Evolutionary conservation across 1,139 yeast species (phyloP), one percentile per base, ranked within the genome.

Genomic region (Trichomonascaceae sp.): DNA sequence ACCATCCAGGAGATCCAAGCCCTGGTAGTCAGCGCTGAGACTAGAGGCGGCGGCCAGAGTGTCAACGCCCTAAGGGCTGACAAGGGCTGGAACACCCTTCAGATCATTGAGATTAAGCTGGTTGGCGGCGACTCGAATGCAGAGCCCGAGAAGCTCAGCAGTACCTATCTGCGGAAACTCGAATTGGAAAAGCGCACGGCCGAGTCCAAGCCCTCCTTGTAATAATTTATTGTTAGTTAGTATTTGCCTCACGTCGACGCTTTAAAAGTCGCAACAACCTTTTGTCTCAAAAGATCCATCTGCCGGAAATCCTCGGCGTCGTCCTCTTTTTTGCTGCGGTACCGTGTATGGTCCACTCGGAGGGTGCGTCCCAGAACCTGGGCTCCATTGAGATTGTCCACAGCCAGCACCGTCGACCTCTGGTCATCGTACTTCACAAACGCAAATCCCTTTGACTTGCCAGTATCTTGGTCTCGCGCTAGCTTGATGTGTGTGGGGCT

Each of bases 331-430:
- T 68, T 66, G 27, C 76, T 66, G 40, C 66, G 65, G 51, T 71
- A 84, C 44, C 72, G 66, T 11, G 79, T 71, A 60, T 85, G 96
- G 50, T 85, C 94, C 3, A 85, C 93, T 37, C 71, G 62, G 8
- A 85, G 54, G 6, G 51, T 47, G 36, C 74, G 60, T 15, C 77
- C 89, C 36, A 70, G 65, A 0, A 85, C 50, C 35, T 63, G 66
- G 2, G 72, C 61, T 1, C 95, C 94, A 51, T 81, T 80, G 43
- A 87, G 62, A 51, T 89, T 89, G 57, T 89, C 98, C 3, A 89
- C 76, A 0, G 97, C 95, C 32, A 89, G 59, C 0, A 82, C 69
- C 26, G 93, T 75, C 3, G 93, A 79, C 36, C 81, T 62, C 54
- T 75, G 82, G 47, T 82, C 85, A 44, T 76, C 87, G 50, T 81